Conservation (phyloP, 352 stramenopile genomes). For the Phytophthora sansomeana region DNA sequence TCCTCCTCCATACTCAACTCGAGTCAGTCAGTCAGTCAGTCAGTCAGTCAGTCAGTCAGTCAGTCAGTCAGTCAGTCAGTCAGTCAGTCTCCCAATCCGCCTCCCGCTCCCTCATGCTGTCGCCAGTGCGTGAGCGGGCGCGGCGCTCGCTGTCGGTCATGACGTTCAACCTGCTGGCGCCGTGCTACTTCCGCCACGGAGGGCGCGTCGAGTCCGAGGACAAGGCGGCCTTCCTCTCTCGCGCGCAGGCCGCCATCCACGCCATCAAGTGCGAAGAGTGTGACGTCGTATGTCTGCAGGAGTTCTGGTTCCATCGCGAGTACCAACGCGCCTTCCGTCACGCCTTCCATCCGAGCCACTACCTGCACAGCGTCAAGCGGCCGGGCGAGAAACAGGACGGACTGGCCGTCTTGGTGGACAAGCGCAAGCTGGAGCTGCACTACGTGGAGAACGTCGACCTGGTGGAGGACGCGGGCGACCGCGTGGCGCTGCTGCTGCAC, state of each 20-base stretch:
- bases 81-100: too few species aligned
- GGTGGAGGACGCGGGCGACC: slow-evolving; percentile 77
- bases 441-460: slow-evolving; percentile 82
- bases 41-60: too few species aligned
- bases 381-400: slow-evolving; percentile 85
- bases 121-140: too few species aligned
- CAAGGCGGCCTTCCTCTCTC: slow-evolving; percentile 64
- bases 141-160: slow-evolving; percentile 71
- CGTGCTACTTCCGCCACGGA: slow-evolving; percentile 89
- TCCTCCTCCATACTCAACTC: too few species aligned
- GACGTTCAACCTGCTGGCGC: slow-evolving; percentile 90
- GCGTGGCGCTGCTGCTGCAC: slow-evolving; percentile 86
- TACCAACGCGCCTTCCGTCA: slow-evolving; percentile 76
- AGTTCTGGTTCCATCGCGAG: slow-evolving; percentile 87
- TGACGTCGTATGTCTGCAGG: slow-evolving; percentile 85
- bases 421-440: slow-evolving; percentile 81
- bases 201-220: slow-evolving; percentile 77
- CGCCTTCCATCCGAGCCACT: slow-evolving; percentile 71
- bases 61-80: too few species aligned
- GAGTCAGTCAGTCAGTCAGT: too few species aligned
- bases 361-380: slow-evolving; percentile 78
- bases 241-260: slow-evolving; percentile 74
- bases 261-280: slow-evolving; percentile 76
- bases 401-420: slow-evolving; percentile 80
- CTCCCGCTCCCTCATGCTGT: too few species aligned